These are phyloP conservation scores for Lepiota venenata DNA, from an alignment of 768 basidiomycete genomes.

Conservation along the genomic window DNA sequence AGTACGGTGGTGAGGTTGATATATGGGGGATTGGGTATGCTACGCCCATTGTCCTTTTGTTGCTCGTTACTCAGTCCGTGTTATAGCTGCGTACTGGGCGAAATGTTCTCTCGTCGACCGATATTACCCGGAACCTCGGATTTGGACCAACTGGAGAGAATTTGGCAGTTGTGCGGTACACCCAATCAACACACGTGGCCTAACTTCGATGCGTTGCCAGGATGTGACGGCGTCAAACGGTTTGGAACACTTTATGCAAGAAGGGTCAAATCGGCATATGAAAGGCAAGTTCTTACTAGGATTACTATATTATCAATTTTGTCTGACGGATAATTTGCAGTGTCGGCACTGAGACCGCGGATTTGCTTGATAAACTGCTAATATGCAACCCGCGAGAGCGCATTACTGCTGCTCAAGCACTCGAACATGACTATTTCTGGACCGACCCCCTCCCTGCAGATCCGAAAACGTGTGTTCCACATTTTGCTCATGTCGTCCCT, in stretches of 20 bases:
- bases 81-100: constrained; percentile 87
- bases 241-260: constrained; percentile 49
- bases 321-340: constrained; percentile 30
- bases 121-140: constrained; percentile 88
- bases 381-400: constrained; percentile 81
- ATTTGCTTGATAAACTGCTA: constrained; percentile 80
- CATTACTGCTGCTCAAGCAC: constrained; percentile 79
- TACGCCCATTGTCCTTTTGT: not conserved
- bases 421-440: constrained; percentile 96
- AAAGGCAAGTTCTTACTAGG: constrained; percentile 44
- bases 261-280: constrained; percentile 53
- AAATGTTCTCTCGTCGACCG: constrained; percentile 88
- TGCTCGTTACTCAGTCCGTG: not conserved
- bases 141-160: constrained; percentile 87
- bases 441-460: constrained; percentile 84
- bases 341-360: constrained; percentile 69
- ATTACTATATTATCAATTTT: not conserved
- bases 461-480: constrained; percentile 62
- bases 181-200: constrained; percentile 84
- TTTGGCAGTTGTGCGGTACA: constrained; percentile 87
- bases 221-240: constrained; percentile 74
- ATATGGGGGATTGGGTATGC: constrained; percentile 96
- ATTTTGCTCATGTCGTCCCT: not conserved
- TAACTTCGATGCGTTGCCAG: constrained; percentile 68
- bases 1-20: constrained; percentile 93